These are phyloP conservation scores for Syzygium grande DNA, from an alignment of 345 rosid genomes.

Conservation along the genomic window DNA sequence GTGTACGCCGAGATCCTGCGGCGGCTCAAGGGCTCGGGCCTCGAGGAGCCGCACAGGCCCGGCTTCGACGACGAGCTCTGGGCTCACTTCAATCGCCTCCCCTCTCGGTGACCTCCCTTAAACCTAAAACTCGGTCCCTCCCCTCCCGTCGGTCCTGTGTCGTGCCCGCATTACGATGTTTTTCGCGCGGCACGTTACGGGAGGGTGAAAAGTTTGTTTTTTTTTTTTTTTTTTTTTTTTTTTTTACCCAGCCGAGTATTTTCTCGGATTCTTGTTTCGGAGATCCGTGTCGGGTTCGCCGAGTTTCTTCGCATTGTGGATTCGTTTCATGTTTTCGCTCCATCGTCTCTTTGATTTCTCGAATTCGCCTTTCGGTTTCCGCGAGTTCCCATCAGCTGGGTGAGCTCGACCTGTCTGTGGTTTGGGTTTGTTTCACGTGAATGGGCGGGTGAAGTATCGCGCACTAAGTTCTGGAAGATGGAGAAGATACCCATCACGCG, in stretches of 20 bases:
- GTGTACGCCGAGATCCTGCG: slow-evolving; percentile 29
- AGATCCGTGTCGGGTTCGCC: neutral
- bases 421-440: neutral
- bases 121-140: neutral
- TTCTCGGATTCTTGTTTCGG: neutral
- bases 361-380: neutral
- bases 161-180: neutral
- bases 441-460: neutral
- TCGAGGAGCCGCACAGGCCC: slow-evolving; percentile 45
- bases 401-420: neutral
- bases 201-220: neutral
- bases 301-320: neutral
- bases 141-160: neutral
- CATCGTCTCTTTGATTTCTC: neutral
- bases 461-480: neutral
- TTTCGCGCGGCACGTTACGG: neutral
- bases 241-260: neutral
- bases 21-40: slow-evolving; percentile 4
- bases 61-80: slow-evolving; percentile 77
- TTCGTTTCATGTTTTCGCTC: neutral
- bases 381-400: neutral
- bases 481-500: neutral
- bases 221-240: neutral
- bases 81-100: slow-evolving; percentile 91
- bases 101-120: slow-evolving; percentile 46